Evolutionary conservation across 1,284 basidiomycete species (phyloP), one percentile per base, ranked within the genome.

Genomic region (Cryptococcus sp.): DNA sequence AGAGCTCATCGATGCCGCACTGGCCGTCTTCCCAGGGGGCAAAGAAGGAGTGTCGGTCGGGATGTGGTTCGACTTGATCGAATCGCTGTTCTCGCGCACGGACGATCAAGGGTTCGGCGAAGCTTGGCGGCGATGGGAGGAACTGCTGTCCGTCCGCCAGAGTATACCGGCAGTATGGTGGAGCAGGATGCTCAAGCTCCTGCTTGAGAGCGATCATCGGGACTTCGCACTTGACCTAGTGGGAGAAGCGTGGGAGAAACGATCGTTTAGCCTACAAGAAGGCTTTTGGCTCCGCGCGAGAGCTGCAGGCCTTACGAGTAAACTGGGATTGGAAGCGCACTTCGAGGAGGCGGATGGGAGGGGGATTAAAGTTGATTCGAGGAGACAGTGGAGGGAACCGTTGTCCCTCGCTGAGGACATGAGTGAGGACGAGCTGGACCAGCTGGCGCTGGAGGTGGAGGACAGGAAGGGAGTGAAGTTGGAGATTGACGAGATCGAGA

Each of bases 261-360:
- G 35, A 3, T 13, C 40, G 16, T 22, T 55, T 15, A 19, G 20
- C 20, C 39, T 19, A 27, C 47, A 59, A 13, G 57, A 59, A 41
- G 54, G 50, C 19, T 62, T 62, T 44, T 62, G 50, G 49, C 35
- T 59, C 19, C 20, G 61, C 3, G 61, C 61, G 13, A 38, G 57
- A 46, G 23, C 50, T 3, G 53, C 48, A 15, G 61, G 61, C 1
- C 35, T 62, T 42, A 53, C 47, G 1, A 31, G 17, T 13, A 42
- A 50, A 47, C 39, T 59, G 48, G 57, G 51, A 8, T 25, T 59
- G 16, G 50, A 55, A 8, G 48, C 17, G 51, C 35, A 35, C 44
- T 40, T 20, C 8, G 50, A 45, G 22, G 45, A 20, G n/a, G 25
- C 16, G 55, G 56, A 25, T 25, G 48, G 20, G 16, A 20, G 22